Evolutionary conservation across 192 early-diverging fungal species (phyloP).

Genomic region (Rhizophagus sp.): DNA sequence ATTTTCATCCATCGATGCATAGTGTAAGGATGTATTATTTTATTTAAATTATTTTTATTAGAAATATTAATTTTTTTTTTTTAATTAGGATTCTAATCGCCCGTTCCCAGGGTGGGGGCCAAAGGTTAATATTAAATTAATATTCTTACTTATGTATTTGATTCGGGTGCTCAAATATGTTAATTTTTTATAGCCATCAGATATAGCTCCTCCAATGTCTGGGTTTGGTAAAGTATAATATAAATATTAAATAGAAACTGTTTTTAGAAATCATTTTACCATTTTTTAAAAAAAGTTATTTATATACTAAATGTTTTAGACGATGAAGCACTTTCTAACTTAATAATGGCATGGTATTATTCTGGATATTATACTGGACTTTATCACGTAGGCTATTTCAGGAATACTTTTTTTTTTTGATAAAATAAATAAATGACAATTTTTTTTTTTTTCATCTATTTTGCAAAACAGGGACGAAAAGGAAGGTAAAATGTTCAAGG

Average conservation of each 20-base stretch:
- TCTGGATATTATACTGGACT: slow-evolving; percentile 74
- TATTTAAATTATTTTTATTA: neutral
- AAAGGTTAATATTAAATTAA: neutral
- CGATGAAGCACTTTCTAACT: slow-evolving; percentile 60
- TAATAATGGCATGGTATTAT: slow-evolving; percentile 78
- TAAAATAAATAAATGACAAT: neutral
- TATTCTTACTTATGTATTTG: neutral
- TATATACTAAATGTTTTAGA: slow-evolving; percentile 31
- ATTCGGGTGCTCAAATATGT: neutral
- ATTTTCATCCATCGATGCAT: neutral
- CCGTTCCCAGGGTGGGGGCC: neutral
- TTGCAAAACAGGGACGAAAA: neutral
- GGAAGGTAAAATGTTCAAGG: neutral
- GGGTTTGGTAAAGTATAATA: neutral
- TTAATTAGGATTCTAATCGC: neutral
- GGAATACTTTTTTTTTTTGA: neutral
- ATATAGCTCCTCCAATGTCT: neutral
- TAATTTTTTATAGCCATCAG: neutral
- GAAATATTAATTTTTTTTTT: neutral
- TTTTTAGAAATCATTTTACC: neutral
- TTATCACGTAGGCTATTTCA: slow-evolving; percentile 50
- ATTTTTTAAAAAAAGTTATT: neutral
- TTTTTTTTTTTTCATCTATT: no score
- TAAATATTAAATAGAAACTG: neutral
- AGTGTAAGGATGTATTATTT: neutral